A percentile compares a stretch with the other conserved stretches of the same genome.
Evolutionary conservation across 768 basidiomycete species (phyloP).

Genomic region (Suillus spraguei): DNA sequence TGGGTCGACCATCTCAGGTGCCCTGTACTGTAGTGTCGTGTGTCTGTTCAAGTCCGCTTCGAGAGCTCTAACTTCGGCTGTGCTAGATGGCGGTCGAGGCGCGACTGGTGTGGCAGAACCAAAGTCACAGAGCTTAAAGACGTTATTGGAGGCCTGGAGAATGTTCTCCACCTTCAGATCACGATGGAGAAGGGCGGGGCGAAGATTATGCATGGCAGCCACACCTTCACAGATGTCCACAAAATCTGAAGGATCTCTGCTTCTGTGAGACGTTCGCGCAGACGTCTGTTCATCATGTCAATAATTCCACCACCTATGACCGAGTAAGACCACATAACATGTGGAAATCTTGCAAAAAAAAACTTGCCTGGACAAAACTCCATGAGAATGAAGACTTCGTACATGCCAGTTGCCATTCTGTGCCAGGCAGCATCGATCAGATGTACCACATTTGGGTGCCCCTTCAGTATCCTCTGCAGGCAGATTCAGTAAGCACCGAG

Average conservation of each 20-base stretch:
- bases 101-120: slow-evolving; percentile 86
- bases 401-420: slow-evolving; percentile 77
- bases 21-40: slow-evolving; percentile 95
- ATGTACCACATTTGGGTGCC: slow-evolving; percentile 94
- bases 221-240: slow-evolving; percentile 97
- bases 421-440: slow-evolving; percentile 96
- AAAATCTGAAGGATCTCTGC: slow-evolving; percentile 95
- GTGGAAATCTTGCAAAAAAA: slow-evolving; percentile 4
- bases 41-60: slow-evolving; percentile 93
- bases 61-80: slow-evolving; percentile 82
- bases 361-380: slow-evolving; percentile 86
- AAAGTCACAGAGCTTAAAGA: slow-evolving; percentile 97
- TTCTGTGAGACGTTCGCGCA: slow-evolving; percentile 93
- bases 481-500: slow-evolving; percentile 31
- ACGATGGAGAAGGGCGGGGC: slow-evolving; percentile 89
- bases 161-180: slow-evolving; percentile 99
- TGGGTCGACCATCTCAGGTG: slow-evolving; percentile 98
- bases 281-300: slow-evolving; percentile 98
- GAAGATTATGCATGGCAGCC: slow-evolving; percentile 93
- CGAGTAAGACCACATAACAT: slow-evolving; percentile 12
- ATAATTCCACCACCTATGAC: slow-evolving; percentile 91
- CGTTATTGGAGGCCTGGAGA: slow-evolving; percentile 79
- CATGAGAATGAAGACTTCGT: slow-evolving; percentile 99
- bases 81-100: slow-evolving; percentile 68
- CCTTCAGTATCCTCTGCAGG: slow-evolving; percentile 80